Conservation (phyloP, 768 basidiomycete genomes). For the Omphalotus guepiniiformis region DNA sequence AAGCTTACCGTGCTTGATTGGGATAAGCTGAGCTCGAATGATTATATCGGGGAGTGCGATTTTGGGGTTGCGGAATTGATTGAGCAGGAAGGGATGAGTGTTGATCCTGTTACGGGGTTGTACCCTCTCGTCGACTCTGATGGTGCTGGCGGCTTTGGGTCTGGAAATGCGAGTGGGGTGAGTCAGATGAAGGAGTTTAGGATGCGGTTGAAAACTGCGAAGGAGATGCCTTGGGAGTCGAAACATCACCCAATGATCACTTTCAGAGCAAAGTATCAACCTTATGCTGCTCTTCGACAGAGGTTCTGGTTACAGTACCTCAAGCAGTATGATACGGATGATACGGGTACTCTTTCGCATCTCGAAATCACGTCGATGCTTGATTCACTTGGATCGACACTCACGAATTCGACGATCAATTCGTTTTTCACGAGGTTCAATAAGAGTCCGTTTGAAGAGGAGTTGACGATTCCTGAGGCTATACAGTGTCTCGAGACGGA, state of each 20-base stretch:
- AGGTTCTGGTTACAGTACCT: slow-evolving; percentile 89
- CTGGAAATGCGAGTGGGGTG: slow-evolving; percentile 34
- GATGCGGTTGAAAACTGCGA: slow-evolving; percentile 56
- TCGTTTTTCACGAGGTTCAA: slow-evolving; percentile 73
- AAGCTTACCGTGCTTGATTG: slow-evolving; percentile 89
- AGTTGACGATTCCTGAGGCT: slow-evolving; percentile 74
- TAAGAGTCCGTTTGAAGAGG: slow-evolving; percentile 61
- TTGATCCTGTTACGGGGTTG: slow-evolving; percentile 52
- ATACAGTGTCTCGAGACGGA: slow-evolving; percentile 86
- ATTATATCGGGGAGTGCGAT: slow-evolving; percentile 76
- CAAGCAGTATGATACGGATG: slow-evolving; percentile 87
- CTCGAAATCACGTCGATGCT: slow-evolving; percentile 93
- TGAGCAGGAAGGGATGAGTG: slow-evolving; percentile 57
- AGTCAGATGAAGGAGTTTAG: slow-evolving; percentile 68
- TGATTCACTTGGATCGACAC: slow-evolving; percentile 93
- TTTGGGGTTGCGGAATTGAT: slow-evolving; percentile 73
- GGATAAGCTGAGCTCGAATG: slow-evolving; percentile 91
- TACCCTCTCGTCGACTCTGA: slow-evolving; percentile 47
- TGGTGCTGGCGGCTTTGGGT: no score
- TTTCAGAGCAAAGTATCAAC: slow-evolving; percentile 91
- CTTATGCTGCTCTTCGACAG: slow-evolving; percentile 87
- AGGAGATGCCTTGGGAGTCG: slow-evolving; percentile 66
- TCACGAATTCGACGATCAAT: slow-evolving; percentile 73
- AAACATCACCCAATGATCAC: slow-evolving; percentile 67
- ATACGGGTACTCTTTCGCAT: slow-evolving; percentile 67